Percentiles rank a stretch among this genome's conserved stretches.
phyloP scores from a whole-genome alignment of 768 basidiomycete genomes.

The Termitomyces sp. region DNA sequence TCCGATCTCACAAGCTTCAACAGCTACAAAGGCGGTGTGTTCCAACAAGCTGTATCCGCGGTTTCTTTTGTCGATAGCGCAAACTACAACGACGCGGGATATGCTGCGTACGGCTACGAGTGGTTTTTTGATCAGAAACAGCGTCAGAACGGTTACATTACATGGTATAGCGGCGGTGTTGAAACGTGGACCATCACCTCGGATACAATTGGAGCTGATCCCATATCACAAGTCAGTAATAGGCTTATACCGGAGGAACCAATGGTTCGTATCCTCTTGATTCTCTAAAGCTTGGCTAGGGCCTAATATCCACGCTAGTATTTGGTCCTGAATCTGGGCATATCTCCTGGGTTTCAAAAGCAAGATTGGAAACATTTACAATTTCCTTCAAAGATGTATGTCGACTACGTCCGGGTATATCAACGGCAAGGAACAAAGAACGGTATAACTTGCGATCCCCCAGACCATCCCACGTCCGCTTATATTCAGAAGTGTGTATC shows the following conservation, averaged over 20 bases:
- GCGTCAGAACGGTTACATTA: constrained; percentile 68
- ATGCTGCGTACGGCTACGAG: constrained; percentile 69
- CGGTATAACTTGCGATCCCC: constrained; percentile 76
- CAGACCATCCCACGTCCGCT: constrained; percentile 65
- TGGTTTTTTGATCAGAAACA: constrained; percentile 71
- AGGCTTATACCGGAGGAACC: constrained; percentile 89
- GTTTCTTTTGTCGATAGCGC: constrained; percentile 47
- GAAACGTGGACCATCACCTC: constrained; percentile 71
- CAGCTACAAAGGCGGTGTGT: constrained; percentile 61
- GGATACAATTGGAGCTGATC: constrained; percentile 62
- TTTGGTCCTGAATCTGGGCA: constrained; percentile 80
- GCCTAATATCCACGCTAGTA: constrained; percentile 38
- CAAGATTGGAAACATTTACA: constrained; percentile 64
- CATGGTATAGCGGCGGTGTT: constrained; percentile 69
- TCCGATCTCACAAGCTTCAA: constrained; percentile 49
- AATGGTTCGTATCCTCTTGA: constrained; percentile 53
- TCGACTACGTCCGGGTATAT: constrained; percentile 90
- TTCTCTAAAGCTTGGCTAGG: not conserved
- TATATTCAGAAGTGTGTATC: constrained; percentile 63
- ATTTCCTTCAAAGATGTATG: constrained; percentile 76
- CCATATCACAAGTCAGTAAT: constrained; percentile 46
- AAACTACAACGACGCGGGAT: constrained; percentile 52
- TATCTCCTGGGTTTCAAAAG: constrained; percentile 70
- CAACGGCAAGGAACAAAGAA: constrained; percentile 69
- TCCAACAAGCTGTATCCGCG: constrained; percentile 73